Evolutionary conservation across 1,139 yeast genomes (phyloP), one percentile per base, ranked within the genome.

Genomic region (Geotrichum bryndzae): DNA sequence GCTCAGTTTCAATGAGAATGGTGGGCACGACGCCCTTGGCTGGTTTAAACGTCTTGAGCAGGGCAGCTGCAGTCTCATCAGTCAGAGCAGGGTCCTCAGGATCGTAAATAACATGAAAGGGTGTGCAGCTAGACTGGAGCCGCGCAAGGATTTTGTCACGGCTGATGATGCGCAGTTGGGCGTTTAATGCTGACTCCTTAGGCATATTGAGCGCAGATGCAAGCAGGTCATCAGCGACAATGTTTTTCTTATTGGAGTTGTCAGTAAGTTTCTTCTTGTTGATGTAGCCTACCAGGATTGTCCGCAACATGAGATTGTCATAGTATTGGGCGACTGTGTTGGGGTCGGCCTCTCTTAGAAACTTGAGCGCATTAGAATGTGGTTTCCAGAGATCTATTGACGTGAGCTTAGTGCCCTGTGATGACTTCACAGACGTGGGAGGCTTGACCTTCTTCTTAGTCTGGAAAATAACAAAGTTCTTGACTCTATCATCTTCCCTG

Each of bases 1-100:
- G 82, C 72, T 90, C 96, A 10, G 92, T 86, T 10, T 84, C 75
- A 23, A 94, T 82, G 51, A 80, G 76, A 41, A 94, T 81, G 55
- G 78, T 81, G 8, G 97, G 96, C 0, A 87, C 79, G 1, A 77
- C 75, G 0, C 98, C 98, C 67, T 81, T 87, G 29, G 69, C 69
- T 2, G 84, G 64, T 54, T 62, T 62, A 50, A 59, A 54, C 3
- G 53, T 56, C 80, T 48, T 76, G 72, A 33, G 75, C 74, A 50
- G 68, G 61, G 31, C 70, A n/a, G 59, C 48, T 2, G 64, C 57
- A 23, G 66, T 62, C 51, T 66, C 58, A 35, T 67, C 62, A 45
- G 62, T 73, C 3, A 69, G 67, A 4, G 68, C 71, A 13, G 68
- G 67, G 7, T 74, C 74, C n/a, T 73, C 77, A 0, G 85, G 84